Percentiles rank a stretch among this genome's conserved stretches.
Evolutionary conservation across 345 rosid genomes (phyloP).

Genomic region (Anacardium occidentale): DNA sequence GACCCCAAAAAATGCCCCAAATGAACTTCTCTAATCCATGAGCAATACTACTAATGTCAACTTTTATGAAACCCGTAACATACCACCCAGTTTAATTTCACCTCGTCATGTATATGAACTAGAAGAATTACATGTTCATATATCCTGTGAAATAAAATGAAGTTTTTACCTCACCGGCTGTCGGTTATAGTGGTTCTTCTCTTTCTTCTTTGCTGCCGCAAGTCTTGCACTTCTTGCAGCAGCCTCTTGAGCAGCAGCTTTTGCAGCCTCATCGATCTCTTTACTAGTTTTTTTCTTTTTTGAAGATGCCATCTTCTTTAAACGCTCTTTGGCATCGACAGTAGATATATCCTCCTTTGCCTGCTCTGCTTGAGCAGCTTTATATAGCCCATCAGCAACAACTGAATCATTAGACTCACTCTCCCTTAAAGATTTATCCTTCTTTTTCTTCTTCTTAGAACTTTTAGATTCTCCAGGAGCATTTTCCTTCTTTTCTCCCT

Average conservation of each 20-base stretch:
- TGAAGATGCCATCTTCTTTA: slow-evolving; percentile 50
- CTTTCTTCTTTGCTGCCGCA: slow-evolving; percentile 78
- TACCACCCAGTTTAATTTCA: slow-evolving; percentile 20
- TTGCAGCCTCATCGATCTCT: slow-evolving; percentile 63
- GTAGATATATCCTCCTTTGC: slow-evolving; percentile 41
- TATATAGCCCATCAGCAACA: slow-evolving; percentile 30
- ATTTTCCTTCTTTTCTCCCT: slow-evolving; percentile 50
- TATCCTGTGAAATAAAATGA: slow-evolving; percentile 1
- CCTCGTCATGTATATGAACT: slow-evolving; percentile 36
- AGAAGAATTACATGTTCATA: slow-evolving; percentile 32
- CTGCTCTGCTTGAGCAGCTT: slow-evolving; percentile 31
- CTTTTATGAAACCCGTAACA: slow-evolving; percentile 12
- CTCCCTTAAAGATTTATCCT: slow-evolving; percentile 45
- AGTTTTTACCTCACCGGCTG: slow-evolving; percentile 56
- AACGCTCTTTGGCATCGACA: slow-evolving; percentile 52
- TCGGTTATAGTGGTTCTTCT: slow-evolving; percentile 74
- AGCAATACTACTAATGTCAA: slow-evolving; percentile 25
- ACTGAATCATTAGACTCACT: slow-evolving; percentile 33
- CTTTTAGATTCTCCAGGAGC: slow-evolving; percentile 48
- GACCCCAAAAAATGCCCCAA: slow-evolving; percentile 23
- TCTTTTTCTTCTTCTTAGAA: slow-evolving; percentile 66
- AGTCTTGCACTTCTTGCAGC: slow-evolving; percentile 71
- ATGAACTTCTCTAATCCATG: slow-evolving; percentile 10
- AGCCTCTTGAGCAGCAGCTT: slow-evolving; percentile 68
- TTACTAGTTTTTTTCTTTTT: slow-evolving; percentile 68